Conservation (phyloP, 306 rosid genomes). For the Gillenia trifoliata region DNA sequence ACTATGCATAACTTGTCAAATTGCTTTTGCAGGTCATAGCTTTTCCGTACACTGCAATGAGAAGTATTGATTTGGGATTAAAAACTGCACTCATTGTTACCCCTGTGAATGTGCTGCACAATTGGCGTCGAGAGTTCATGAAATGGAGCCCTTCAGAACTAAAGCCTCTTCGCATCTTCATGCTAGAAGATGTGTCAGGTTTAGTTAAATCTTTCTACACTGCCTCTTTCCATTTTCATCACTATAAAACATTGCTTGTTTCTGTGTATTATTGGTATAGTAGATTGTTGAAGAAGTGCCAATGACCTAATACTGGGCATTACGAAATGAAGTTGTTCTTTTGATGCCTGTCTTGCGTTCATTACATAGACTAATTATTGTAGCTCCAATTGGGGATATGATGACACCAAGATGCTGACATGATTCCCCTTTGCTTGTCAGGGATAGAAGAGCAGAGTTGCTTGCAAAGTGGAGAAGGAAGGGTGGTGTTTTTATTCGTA, state of each 20-base stretch:
- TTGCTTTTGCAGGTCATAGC: slow-evolving; percentile 73
- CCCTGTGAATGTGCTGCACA: slow-evolving; percentile 94
- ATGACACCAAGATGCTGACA: slow-evolving; percentile 9
- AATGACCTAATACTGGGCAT: background rate
- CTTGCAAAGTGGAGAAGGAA: slow-evolving; percentile 89
- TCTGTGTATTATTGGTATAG: too few species aligned
- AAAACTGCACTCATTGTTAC: slow-evolving; percentile 86
- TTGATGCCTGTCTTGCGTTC: background rate
- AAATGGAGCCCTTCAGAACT: slow-evolving; percentile 93
- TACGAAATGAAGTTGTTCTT: background rate
- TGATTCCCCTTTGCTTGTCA: slow-evolving; percentile 34
- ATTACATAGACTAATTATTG: background rate
- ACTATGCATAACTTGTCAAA: slow-evolving; percentile 20
- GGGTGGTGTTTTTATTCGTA: slow-evolving; percentile 66
- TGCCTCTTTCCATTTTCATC: background rate
- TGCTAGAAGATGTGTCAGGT: slow-evolving; percentile 95
- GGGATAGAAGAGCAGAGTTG: slow-evolving; percentile 76
- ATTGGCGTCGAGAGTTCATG: slow-evolving; percentile 91
- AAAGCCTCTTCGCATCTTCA: slow-evolving; percentile 70
- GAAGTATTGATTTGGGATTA: slow-evolving; percentile 79
- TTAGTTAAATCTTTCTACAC: slow-evolving; percentile 4
- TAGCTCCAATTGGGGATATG: background rate
- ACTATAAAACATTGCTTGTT: background rate
- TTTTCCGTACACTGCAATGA: slow-evolving; percentile 91
- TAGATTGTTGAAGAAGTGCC: background rate